A percentile compares a stretch with the other conserved stretches of the same genome.
Conservation (phyloP, 176 grass and related monocot species). For the Bromus sterilis region DNA sequence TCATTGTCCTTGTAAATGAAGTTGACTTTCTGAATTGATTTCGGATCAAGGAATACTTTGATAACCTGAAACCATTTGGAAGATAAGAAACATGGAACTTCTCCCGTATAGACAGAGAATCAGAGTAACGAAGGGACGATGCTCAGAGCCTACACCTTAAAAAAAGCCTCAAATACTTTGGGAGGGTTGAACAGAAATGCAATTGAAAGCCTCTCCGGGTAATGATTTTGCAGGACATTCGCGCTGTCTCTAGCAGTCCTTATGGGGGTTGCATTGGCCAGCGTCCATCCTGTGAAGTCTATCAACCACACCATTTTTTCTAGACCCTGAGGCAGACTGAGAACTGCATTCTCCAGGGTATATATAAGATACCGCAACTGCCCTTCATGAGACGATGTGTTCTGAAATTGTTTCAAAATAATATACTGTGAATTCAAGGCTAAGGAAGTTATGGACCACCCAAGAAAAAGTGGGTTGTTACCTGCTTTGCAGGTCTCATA, state of each 20-base stretch:
- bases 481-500: conserved; percentile 77
- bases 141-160: conserved; percentile 41
- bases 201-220: conserved; percentile 70
- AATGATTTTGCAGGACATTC: conserved; percentile 81
- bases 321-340: conserved; percentile 68
- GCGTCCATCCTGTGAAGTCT: conserved; percentile 92
- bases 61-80: conserved; percentile 33
- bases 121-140: background rate
- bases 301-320: conserved; percentile 91
- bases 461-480: background rate
- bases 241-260: conserved; percentile 62
- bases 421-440: background rate
- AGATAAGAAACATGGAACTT: too few relatives aligned
- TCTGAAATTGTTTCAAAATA: conserved; percentile 35
- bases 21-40: conserved; percentile 52
- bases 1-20: conserved; percentile 68
- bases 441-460: background rate
- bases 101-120: too few relatives aligned
- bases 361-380: conserved; percentile 68
- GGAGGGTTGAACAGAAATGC: conserved; percentile 75
- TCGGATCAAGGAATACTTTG: conserved; percentile 72
- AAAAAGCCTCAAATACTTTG: conserved; percentile 86
- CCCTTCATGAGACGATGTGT: conserved; percentile 58
- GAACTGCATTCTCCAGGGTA: conserved; percentile 74
- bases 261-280: conserved; percentile 61